phyloP scores from a whole-genome alignment of 345 rosid genomes.

The Kandelia obovata region DNA sequence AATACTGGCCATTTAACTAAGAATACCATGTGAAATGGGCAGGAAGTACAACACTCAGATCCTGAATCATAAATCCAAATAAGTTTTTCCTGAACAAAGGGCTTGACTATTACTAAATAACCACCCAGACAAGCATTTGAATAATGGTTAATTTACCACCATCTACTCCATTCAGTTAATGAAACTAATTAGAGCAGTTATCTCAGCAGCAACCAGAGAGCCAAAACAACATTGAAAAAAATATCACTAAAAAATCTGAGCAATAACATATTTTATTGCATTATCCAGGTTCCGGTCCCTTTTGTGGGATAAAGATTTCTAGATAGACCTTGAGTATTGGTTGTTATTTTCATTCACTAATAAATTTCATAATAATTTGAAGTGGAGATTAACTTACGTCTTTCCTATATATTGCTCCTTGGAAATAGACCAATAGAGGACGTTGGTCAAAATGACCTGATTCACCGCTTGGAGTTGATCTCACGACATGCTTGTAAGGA shows the following conservation, averaged over 20 bases:
- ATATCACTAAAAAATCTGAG: neutral
- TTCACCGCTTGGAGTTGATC: slow-evolving; percentile 39
- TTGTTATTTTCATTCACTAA: no score
- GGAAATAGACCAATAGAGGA: slow-evolving; percentile 65
- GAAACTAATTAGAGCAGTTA: neutral
- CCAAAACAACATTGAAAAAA: neutral
- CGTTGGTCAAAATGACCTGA: slow-evolving; percentile 67
- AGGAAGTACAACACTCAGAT: neutral
- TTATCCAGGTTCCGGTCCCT: neutral
- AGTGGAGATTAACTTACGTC: slow-evolving; percentile 54
- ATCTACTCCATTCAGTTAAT: neutral
- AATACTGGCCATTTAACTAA: neutral
- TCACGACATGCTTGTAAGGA: slow-evolving; percentile 81
- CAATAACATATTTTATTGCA: neutral
- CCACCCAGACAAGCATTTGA: neutral
- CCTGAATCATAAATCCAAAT: no score
- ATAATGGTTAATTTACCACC: neutral
- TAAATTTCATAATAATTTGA: neutral
- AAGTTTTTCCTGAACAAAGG: no score
- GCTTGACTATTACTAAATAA: no score
- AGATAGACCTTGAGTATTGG: neutral
- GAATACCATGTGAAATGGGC: neutral
- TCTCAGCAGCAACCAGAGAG: slow-evolving; percentile 1
- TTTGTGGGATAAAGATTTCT: neutral
- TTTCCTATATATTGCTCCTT: slow-evolving; percentile 90